Percentiles rank a stretch among this genome's conserved stretches.
phyloP scores from a whole-genome alignment of 2,329 filamentous ascomycete genomes.

The Pseudohalonectria lignicola region DNA sequence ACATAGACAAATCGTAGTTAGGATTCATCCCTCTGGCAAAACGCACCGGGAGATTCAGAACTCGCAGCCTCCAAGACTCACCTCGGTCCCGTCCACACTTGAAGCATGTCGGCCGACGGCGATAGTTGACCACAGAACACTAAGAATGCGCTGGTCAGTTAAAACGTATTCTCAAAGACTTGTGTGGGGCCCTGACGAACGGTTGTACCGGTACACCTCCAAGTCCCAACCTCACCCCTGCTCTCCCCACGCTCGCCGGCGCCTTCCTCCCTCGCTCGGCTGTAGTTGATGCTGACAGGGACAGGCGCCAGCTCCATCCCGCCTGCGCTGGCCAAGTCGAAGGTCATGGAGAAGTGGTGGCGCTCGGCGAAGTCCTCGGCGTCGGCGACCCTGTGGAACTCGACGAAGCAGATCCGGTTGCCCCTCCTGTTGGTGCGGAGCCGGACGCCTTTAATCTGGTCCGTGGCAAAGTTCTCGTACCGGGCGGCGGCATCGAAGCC shows the following conservation, averaged over 20 bases:
- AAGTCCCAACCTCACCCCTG: too few relatives aligned
- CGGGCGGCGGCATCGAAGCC: slow-evolving; percentile 8
- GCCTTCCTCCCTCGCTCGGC: slow-evolving; percentile 20
- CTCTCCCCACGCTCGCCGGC: too few relatives aligned
- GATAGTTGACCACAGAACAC: slow-evolving; percentile 30
- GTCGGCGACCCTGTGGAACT: slow-evolving; percentile 26
- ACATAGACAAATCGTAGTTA: too few relatives aligned
- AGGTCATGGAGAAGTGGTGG: slow-evolving; percentile 22
- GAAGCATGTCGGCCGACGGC: slow-evolving; percentile 43
- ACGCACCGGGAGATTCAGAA: too few relatives aligned
- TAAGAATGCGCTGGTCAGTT: background rate
- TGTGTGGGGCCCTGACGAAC: too few relatives aligned
- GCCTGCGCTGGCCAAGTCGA: slow-evolving; percentile 18
- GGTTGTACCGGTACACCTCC: too few relatives aligned
- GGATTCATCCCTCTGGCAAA: too few relatives aligned
- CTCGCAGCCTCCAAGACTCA: too few relatives aligned
- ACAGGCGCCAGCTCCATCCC: slow-evolving; percentile 15
- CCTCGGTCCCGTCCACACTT: slow-evolving; percentile 34
- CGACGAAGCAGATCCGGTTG: slow-evolving; percentile 25
- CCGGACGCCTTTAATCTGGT: slow-evolving; percentile 7
- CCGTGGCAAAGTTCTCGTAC: slow-evolving; percentile 7
- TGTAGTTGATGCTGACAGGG: slow-evolving; percentile 22
- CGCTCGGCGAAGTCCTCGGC: slow-evolving; percentile 26
- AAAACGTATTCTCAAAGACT: too few relatives aligned
- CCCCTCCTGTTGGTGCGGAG: slow-evolving; percentile 9